Conservation (phyloP, 768 basidiomycete species). For the Hericium coralloides region DNA sequence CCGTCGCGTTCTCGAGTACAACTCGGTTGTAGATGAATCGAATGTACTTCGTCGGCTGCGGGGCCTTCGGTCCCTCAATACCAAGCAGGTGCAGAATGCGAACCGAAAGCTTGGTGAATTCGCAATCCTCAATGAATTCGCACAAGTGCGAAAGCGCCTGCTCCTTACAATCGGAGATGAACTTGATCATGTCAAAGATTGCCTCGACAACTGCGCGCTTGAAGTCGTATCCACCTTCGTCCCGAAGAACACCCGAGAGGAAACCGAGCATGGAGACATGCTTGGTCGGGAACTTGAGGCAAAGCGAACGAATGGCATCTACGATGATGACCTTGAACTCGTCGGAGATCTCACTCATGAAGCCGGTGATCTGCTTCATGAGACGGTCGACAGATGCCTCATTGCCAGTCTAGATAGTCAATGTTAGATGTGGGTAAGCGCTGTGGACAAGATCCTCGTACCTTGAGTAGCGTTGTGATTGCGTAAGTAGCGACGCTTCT, state of each 20-base stretch:
- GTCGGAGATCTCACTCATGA: conserved; percentile 99
- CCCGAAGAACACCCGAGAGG: conserved; percentile 91
- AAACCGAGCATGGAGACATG: conserved; percentile 96
- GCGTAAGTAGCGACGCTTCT: conserved; percentile 97
- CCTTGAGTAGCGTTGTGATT: conserved; percentile 96
- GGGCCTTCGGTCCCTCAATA: conserved; percentile 90
- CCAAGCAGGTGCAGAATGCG: conserved; percentile 93
- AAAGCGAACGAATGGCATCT: conserved; percentile 94
- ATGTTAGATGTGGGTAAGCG: neutral
- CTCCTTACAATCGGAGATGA: conserved; percentile 91
- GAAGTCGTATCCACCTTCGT: conserved; percentile 99
- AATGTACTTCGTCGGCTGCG: conserved; percentile 97
- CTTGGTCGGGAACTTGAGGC: conserved; percentile 97
- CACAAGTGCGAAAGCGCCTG: conserved; percentile 96
- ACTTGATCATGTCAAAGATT: conserved; percentile 99
- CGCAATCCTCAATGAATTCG: conserved; percentile 99
- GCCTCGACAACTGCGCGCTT: conserved; percentile 99
- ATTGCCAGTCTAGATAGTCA: conserved; percentile 73
- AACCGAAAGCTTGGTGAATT: conserved; percentile 97
- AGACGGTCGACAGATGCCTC: conserved; percentile 97
- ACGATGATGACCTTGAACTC: conserved; percentile 99
- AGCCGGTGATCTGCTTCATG: conserved; percentile 98
- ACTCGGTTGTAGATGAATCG: conserved; percentile 99
- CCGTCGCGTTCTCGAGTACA: conserved; percentile 95
- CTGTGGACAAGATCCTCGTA: conserved; percentile 19